Evolutionary conservation across 441 rosid species (phyloP), one percentile per base, ranked within the genome.

Genomic region (Biscutella auriculata): DNA sequence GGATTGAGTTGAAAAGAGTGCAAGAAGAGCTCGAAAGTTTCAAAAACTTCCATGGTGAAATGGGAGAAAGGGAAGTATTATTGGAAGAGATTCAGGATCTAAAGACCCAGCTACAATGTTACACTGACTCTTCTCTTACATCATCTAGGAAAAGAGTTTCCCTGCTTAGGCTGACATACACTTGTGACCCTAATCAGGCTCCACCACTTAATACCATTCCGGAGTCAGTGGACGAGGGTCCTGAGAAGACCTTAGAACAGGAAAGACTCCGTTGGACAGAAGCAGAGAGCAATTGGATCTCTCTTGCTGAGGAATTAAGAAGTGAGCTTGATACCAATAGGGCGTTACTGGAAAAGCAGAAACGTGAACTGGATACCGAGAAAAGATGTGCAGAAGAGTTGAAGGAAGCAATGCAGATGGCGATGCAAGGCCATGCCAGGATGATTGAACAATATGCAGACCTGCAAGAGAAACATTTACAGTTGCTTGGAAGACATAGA

Each of bases 361-460:
- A 77, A 70, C 92, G 73, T 70, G 99, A 90, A 52, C 60, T 87
- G 21, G 87, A 79, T 53, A 81, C 73, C 0, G 99, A 94, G 81
- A 85, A 80, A 80, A 85, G 68, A 75, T 94, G 96, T 60, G 65
- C 79, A 1, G 87, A 84, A 73, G 99, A 94, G 66, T 76, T 84
- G 76, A 81, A 77, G 46, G 92, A 90, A 76, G 96, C 97, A 50
- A 77, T 94, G 95, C 97, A 79, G 74, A 77, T 77, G 80, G 97
- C 97, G 17, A 94, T 94, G 94, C 79, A 82, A 57, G 95, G 96
- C 17, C 94, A 94, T 72, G 92, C 88, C 44, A 79, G 97, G 57
- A 84, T 90, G 92, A 85, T 94, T 63, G 99, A 94, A 69, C 96
- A 94, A 65, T 85, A 90, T 66, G 97, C 88, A 9, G 99, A 94